Evolutionary conservation across 495 filamentous ascomycete species (phyloP).

Genomic region (Annulohypoxylon moriforme): DNA sequence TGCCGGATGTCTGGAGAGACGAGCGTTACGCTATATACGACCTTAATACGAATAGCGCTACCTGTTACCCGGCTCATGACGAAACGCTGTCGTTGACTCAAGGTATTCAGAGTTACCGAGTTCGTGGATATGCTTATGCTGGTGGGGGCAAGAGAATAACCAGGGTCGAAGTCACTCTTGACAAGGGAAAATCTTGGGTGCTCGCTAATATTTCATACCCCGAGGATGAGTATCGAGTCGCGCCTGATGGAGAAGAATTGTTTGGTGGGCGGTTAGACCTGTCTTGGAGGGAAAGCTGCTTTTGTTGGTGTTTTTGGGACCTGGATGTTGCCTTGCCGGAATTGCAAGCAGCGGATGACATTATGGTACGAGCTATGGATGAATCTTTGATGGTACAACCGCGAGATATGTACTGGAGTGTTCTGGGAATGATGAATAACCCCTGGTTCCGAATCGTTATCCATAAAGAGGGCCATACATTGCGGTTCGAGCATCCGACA

Average conservation of each 20-base stretch:
- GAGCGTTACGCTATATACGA: conserved; percentile 97
- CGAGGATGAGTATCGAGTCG: conserved; percentile 86
- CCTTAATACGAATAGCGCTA: conserved; percentile 87
- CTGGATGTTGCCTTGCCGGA: conserved; percentile 73
- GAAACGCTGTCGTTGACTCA: conserved; percentile 70
- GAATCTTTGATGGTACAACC: conserved; percentile 90
- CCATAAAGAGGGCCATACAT: conserved; percentile 70
- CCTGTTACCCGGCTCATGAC: conserved; percentile 83
- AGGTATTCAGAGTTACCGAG: conserved; percentile 66
- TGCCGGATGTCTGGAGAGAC: conserved; percentile 87
- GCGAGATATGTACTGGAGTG: conserved; percentile 96
- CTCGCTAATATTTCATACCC: conserved; percentile 85
- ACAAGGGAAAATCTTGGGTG: conserved; percentile 84
- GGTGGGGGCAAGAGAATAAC: conserved; percentile 90
- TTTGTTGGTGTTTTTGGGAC: conserved; percentile 97
- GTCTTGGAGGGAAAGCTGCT: conserved; percentile 81
- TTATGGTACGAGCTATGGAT: conserved; percentile 91
- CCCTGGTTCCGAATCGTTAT: conserved; percentile 91
- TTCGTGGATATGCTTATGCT: conserved; percentile 88
- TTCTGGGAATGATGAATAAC: conserved; percentile 99
- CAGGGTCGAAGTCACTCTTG: conserved; percentile 84
- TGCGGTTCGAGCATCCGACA: conserved; percentile 92
- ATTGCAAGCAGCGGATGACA: conserved; percentile 72
- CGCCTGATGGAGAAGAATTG: conserved; percentile 68
- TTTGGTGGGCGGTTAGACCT: conserved; percentile 86